Percentiles rank a stretch among this genome's conserved stretches.
phyloP scores from a whole-genome alignment of 2,329 filamentous ascomycete genomes.

The Sporothrix variecibatus region DNA sequence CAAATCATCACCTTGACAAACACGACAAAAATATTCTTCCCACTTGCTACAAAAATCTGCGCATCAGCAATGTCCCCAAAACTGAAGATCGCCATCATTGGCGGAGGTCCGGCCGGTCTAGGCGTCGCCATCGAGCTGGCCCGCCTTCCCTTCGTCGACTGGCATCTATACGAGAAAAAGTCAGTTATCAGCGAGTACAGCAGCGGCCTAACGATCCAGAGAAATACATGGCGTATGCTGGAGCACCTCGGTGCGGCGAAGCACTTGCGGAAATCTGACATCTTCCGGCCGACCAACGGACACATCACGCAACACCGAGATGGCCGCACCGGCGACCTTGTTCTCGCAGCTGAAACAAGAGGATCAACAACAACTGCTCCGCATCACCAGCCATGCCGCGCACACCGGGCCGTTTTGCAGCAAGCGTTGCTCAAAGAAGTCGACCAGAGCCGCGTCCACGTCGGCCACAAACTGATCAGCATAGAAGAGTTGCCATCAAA shows the following conservation, averaged over 20 bases:
- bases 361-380: constrained; percentile 27
- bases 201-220: constrained; percentile 41
- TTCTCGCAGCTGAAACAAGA: constrained; percentile 31
- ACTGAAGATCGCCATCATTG: constrained; percentile 25
- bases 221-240: constrained; percentile 40
- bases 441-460: constrained; percentile 44
- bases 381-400: constrained; percentile 35
- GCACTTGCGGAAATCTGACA: constrained; percentile 36
- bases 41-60: not conserved
- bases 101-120: constrained; percentile 33
- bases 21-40: not conserved
- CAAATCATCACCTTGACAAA: too few relatives aligned
- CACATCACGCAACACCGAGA: constrained; percentile 35
- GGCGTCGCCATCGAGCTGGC: constrained; percentile 35
- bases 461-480: constrained; percentile 46
- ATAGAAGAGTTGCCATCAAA: constrained; percentile 45
- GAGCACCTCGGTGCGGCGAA: constrained; percentile 38
- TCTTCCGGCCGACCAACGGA: constrained; percentile 35
- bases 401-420: constrained; percentile 46
- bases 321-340: constrained; percentile 36
- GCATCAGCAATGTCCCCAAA: not conserved
- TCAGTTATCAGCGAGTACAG: constrained; percentile 41
- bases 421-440: constrained; percentile 50
- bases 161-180: constrained; percentile 42
- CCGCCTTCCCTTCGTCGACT: constrained; percentile 37